A percentile compares a stretch with the other conserved stretches of the same genome.
Evolutionary conservation across 495 filamentous ascomycete species (phyloP).

Genomic region (Aspergillus baeticus): DNA sequence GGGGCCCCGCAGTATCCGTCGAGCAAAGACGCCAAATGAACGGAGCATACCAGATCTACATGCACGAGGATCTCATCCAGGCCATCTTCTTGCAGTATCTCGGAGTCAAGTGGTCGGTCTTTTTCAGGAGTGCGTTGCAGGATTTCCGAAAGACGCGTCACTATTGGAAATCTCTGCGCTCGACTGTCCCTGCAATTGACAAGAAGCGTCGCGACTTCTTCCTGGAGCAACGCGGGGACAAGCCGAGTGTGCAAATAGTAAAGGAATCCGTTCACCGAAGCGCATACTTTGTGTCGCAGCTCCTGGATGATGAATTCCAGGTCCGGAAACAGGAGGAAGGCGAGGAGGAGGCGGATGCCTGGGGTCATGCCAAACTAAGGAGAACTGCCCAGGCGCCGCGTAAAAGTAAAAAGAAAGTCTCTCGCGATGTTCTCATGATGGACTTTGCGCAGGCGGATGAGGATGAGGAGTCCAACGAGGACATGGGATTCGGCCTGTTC

Average conservation of each 20-base stretch:
- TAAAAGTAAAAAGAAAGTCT: too few species aligned
- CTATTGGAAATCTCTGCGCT: slow-evolving; percentile 11
- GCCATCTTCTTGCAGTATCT: slow-evolving; percentile 17
- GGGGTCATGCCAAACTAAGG: too few species aligned
- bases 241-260: neutral
- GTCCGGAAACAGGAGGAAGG: slow-evolving; percentile 3
- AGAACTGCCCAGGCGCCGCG: too few species aligned
- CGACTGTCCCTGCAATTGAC: slow-evolving; percentile 6
- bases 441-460: neutral
- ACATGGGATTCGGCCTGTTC: neutral
- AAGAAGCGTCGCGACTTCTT: slow-evolving; percentile 16
- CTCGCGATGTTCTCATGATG: neutral
- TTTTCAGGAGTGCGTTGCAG: slow-evolving; percentile 6
- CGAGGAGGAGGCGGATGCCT: slow-evolving; percentile 7
- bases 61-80: slow-evolving; percentile 20
- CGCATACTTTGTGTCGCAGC: slow-evolving; percentile 16
- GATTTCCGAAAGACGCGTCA: neutral
- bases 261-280: slow-evolving; percentile 8
- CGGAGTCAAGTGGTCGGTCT: slow-evolving; percentile 12
- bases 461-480: neutral
- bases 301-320: slow-evolving; percentile 3
- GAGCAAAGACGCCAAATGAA: slow-evolving; percentile 16
- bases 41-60: slow-evolving; percentile 13
- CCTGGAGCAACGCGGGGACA: neutral
- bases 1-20: slow-evolving; percentile 9